Evolutionary conservation across 306 rosid genomes (phyloP).

Genomic region (Citrullus colocynthis): DNA sequence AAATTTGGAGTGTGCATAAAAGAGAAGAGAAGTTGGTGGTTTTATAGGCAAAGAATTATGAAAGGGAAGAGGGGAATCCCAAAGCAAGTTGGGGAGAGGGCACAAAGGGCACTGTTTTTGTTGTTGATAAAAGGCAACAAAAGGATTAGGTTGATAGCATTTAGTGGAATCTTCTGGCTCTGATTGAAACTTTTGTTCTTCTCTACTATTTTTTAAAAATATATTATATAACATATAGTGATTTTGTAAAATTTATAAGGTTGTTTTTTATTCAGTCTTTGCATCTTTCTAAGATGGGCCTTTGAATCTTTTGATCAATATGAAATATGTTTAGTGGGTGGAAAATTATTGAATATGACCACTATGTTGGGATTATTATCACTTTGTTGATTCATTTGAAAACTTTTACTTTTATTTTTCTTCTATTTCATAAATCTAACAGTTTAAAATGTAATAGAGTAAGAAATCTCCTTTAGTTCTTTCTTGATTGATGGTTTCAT

Average conservation of each 20-base stretch:
- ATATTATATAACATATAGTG: too few relatives aligned
- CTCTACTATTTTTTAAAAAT: background rate
- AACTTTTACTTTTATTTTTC: too few relatives aligned
- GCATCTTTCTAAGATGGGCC: background rate
- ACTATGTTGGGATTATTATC: too few relatives aligned
- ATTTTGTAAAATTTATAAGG: background rate
- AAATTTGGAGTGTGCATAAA: background rate
- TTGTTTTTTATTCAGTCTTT: background rate
- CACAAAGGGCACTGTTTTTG: constrained; percentile 9
- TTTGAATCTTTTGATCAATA: background rate
- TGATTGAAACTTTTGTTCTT: constrained; percentile 13
- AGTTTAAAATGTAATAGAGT: too few relatives aligned
- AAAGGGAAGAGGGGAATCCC: constrained; percentile 9
- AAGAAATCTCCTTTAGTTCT: too few relatives aligned
- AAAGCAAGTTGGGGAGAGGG: constrained; percentile 18
- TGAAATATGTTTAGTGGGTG: too few relatives aligned
- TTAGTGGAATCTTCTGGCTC: constrained; percentile 6
- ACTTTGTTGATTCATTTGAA: too few relatives aligned
- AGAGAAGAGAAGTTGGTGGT: constrained; percentile 18
- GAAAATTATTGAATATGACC: too few relatives aligned
- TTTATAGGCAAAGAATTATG: constrained; percentile 42
- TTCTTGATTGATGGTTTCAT: too few relatives aligned
- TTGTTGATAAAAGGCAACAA: constrained; percentile 10
- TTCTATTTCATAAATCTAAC: too few relatives aligned
- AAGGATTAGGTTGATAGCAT: constrained; percentile 39